A percentile compares a stretch with the other conserved stretches of the same genome.
phyloP scores from a whole-genome alignment of 441 rosid genomes.

The Arabidopsis hybrid region DNA sequence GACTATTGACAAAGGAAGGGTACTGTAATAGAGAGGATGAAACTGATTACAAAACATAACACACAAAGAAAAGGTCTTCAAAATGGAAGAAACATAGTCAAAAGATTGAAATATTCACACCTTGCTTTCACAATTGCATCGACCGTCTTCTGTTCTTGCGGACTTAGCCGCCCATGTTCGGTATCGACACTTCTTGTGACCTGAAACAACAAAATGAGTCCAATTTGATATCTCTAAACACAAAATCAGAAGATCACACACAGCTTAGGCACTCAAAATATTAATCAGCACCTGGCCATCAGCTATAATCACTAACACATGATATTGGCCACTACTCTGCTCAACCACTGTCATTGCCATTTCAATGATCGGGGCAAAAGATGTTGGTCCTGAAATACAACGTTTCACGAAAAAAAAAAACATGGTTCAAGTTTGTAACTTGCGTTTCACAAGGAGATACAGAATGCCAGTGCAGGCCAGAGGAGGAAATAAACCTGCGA shows the following conservation, averaged over 20 bases:
- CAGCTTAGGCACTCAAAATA: not conserved
- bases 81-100: slow-evolving; percentile 14
- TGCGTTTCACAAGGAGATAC: slow-evolving; percentile 26
- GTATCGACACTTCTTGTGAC: slow-evolving; percentile 79
- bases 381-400: slow-evolving; percentile 67
- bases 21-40: slow-evolving; percentile 47
- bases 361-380: slow-evolving; percentile 82
- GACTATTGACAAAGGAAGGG: slow-evolving; percentile 73
- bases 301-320: slow-evolving; percentile 76
- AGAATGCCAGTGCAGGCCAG: slow-evolving; percentile 8
- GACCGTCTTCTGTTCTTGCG: slow-evolving; percentile 82
- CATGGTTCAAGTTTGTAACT: not conserved
- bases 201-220: slow-evolving; percentile 43
- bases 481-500: slow-evolving; percentile 60
- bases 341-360: slow-evolving; percentile 85
- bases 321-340: slow-evolving; percentile 76
- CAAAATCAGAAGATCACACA: slow-evolving; percentile 9
- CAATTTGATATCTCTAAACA: not conserved
- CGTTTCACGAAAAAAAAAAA: not conserved
- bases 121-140: slow-evolving; percentile 78
- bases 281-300: slow-evolving; percentile 73
- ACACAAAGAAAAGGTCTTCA: not conserved
- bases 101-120: slow-evolving; percentile 41
- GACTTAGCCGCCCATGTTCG: slow-evolving; percentile 57
- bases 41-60: slow-evolving; percentile 12